phyloP scores from a whole-genome alignment of 1,284 basidiomycete species.

The Marasmius sp. region DNA sequence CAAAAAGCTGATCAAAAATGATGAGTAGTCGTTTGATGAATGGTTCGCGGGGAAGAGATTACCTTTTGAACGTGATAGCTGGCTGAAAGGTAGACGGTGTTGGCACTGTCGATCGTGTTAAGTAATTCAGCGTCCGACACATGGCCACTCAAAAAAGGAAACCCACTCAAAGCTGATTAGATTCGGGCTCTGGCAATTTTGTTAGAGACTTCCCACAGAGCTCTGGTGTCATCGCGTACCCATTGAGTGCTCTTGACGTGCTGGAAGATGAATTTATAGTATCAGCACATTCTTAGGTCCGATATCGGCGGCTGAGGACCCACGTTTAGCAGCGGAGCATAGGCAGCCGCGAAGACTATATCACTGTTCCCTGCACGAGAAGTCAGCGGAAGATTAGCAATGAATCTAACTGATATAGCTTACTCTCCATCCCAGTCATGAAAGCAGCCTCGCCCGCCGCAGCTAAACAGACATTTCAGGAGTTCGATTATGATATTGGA shows the following conservation, averaged over 20 bases:
- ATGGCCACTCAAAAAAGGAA: neutral
- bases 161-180: constrained; percentile 66
- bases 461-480: no score
- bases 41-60: neutral
- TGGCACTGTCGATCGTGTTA: constrained; percentile 38
- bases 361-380: constrained; percentile 30
- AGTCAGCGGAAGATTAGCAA: neutral
- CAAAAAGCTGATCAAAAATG: constrained; percentile 65
- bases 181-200: constrained; percentile 50
- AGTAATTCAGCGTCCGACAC: constrained; percentile 10
- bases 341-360: constrained; percentile 62
- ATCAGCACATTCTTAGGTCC: neutral
- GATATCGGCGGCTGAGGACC: constrained; percentile 12
- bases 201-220: neutral
- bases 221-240: constrained; percentile 32
- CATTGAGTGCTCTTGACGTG: constrained; percentile 59
- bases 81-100: constrained; percentile 53
- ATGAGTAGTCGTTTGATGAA: no score
- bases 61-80: constrained; percentile 71
- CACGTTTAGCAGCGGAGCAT: constrained; percentile 63
- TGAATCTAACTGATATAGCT: neutral
- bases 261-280: constrained; percentile 24
- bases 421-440: no score
- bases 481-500: neutral
- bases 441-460: no score